phyloP scores from a whole-genome alignment of 306 rosid genomes.

The Pyrus betulifolia region DNA sequence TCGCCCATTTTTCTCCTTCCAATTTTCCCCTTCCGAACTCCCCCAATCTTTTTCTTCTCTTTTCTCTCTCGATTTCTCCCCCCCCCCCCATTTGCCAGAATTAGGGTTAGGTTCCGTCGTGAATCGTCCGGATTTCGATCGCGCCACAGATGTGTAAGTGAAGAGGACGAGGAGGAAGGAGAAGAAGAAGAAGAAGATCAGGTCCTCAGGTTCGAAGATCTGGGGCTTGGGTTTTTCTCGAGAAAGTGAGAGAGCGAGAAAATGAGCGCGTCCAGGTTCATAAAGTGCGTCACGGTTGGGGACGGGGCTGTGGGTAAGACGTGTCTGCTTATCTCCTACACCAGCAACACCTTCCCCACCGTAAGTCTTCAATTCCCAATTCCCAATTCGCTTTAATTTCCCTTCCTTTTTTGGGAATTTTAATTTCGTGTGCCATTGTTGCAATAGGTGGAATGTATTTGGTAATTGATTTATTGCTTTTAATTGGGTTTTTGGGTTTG shows the following conservation, averaged over 20 bases:
- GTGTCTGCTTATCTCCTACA: constrained; percentile 91
- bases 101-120: constrained; percentile 39
- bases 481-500: background rate
- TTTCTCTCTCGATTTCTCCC: background rate
- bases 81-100: constrained; percentile 25
- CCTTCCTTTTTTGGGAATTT: background rate
- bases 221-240: constrained; percentile 40
- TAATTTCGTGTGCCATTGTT: background rate
- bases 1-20: background rate
- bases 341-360: constrained; percentile 99
- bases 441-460: background rate
- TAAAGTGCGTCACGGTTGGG: constrained; percentile 96
- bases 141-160: constrained; percentile 42
- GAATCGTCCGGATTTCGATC: constrained; percentile 3
- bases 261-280: constrained; percentile 99
- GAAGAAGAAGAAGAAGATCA: constrained; percentile 38
- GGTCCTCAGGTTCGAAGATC: constrained; percentile 81
- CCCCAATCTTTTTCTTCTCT: background rate
- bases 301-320: constrained; percentile 99
- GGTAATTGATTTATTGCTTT: background rate
- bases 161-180: constrained; percentile 12
- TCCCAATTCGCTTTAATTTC: background rate
- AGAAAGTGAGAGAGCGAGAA: constrained; percentile 15
- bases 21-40: background rate
- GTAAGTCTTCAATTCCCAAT: constrained; percentile 27